Evolutionary conservation across 441 rosid species (phyloP).

Genomic region (Viola pubescens): DNA sequence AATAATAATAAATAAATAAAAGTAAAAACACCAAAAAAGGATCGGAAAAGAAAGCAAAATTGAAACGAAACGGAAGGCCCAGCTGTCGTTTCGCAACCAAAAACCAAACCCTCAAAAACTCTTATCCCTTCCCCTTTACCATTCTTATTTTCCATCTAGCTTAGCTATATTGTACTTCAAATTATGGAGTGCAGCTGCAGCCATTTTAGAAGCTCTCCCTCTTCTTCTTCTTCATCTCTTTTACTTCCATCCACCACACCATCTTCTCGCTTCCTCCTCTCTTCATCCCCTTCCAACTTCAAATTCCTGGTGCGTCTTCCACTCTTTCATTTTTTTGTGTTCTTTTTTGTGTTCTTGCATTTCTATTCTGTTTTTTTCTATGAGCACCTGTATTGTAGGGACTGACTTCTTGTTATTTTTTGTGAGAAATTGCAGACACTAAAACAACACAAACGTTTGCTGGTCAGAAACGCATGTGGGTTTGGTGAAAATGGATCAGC

Average conservation of each 20-base stretch:
- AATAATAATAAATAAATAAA: no score
- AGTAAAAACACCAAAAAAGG: no score
- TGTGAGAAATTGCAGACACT: constrained; percentile 29
- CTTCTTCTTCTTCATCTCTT: constrained; percentile 26
- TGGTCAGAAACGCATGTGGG: constrained; percentile 43
- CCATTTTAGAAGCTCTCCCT: constrained; percentile 23
- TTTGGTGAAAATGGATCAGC: constrained; percentile 39
- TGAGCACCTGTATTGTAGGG: background rate
- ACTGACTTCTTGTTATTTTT: background rate
- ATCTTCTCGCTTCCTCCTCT: constrained; percentile 31
- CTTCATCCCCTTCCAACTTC: constrained; percentile 27
- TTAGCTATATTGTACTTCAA: background rate
- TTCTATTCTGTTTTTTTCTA: background rate
- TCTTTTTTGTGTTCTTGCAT: background rate
- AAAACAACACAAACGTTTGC: constrained; percentile 41
- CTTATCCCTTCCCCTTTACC: background rate
- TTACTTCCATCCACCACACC: constrained; percentile 29
- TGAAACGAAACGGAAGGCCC: background rate
- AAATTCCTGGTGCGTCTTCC: constrained; percentile 31
- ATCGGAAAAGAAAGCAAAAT: background rate
- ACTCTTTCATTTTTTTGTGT: background rate
- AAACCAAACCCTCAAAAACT: no score
- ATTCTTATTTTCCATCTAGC: background rate
- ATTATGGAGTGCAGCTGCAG: constrained; percentile 51
- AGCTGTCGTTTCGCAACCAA: background rate